Percentiles rank a stretch among this genome's conserved stretches.
These are phyloP conservation scores for Fusarium aywerte DNA, from an alignment of 2,329 filamentous ascomycete species.

Conservation along the genomic window DNA sequence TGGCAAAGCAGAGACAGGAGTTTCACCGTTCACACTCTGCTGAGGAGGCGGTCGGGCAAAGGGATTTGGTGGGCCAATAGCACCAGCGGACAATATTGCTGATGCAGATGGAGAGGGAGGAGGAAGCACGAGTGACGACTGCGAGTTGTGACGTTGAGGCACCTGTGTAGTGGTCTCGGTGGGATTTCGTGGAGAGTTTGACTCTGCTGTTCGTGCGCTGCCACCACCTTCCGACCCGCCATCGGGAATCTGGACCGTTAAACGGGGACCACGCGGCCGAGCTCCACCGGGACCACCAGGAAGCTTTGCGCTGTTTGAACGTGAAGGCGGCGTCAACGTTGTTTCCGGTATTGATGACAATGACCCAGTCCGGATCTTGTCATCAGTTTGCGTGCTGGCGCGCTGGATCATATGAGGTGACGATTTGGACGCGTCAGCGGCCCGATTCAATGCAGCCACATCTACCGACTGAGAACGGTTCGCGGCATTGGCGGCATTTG, in stretches of 20 bases:
- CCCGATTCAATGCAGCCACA: conserved; percentile 65
- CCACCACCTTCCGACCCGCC: conserved; percentile 80
- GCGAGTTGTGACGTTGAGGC: conserved; percentile 63
- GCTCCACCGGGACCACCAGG: conserved; percentile 66
- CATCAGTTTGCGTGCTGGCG: conserved; percentile 59
- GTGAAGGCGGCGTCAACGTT: conserved; percentile 74
- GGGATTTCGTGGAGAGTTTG: conserved; percentile 70
- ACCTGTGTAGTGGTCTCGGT: conserved; percentile 67
- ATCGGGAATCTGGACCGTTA: conserved; percentile 95
- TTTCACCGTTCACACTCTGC: conserved; percentile 64
- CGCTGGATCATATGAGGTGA: conserved; percentile 67
- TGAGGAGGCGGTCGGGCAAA: conserved; percentile 90
- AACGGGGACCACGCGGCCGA: conserved; percentile 78
- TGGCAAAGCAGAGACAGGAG: conserved; percentile 92
- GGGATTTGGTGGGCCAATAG: conserved; percentile 91
- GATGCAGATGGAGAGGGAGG: conserved; percentile 92
- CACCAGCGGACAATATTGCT: conserved; percentile 87
- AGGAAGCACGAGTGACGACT: conserved; percentile 81
- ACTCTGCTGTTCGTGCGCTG: conserved; percentile 75
- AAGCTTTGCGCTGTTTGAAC: conserved; percentile 79
- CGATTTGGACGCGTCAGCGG: conserved; percentile 61
- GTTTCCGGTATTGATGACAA: conserved; percentile 73
- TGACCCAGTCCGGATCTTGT: conserved; percentile 60
- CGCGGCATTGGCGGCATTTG: conserved; percentile 44
- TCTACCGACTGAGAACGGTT: conserved; percentile 73